Evolutionary conservation across 768 basidiomycete genomes (phyloP), one percentile per base, ranked within the genome.

Genomic region (Trametes cingulata): DNA sequence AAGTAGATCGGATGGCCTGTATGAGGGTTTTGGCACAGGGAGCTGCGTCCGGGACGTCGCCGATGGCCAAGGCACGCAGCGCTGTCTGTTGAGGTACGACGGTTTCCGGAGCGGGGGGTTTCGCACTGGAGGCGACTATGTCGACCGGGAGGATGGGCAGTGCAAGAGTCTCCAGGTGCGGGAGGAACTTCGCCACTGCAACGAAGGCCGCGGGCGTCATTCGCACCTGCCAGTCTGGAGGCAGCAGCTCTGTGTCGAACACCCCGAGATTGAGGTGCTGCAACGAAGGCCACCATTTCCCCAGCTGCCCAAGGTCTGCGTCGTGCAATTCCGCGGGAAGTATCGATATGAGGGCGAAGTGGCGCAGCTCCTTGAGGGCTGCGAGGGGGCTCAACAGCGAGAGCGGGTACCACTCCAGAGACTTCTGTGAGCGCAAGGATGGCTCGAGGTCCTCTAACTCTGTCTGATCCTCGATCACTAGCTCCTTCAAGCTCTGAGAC

Each of bases 261-360:
- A 65, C 64, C 36, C 70, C 69, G 12, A 73, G 65, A 41, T 60
- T 48, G 39, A 73, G 65, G 14, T 68, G 65, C 57, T 68, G 62
- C 39, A 73, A 58, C 15, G 33, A 49, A 3, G 71, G 68, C 72
- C 72, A 73, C 71, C 72, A 72, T 49, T 54, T 42, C 14, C 68
- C 67, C 45, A 73, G 50, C 24, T 48, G 27, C 12, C 56, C 68
- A 7, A 73, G 36, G 58, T 72, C 71, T 1, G 52, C 57, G 57
- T 73, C 68, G 53, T 57, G 51, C 14, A 73, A 49, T 43, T 62
- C 70, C 8, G 71, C 67, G 6, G 69, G 68, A 36, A 68, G 36
- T 51, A 65, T 63, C 9, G 67, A 55, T 14, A 66, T 66, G 56
- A 72, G 64, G 2, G 56, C 58, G 63, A 72, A 65, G 46, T 61